A percentile compares a stretch with the other conserved stretches of the same genome.
Evolutionary conservation across 2,329 filamentous ascomycete genomes (phyloP).

Genomic region (Penicillium hordei): DNA sequence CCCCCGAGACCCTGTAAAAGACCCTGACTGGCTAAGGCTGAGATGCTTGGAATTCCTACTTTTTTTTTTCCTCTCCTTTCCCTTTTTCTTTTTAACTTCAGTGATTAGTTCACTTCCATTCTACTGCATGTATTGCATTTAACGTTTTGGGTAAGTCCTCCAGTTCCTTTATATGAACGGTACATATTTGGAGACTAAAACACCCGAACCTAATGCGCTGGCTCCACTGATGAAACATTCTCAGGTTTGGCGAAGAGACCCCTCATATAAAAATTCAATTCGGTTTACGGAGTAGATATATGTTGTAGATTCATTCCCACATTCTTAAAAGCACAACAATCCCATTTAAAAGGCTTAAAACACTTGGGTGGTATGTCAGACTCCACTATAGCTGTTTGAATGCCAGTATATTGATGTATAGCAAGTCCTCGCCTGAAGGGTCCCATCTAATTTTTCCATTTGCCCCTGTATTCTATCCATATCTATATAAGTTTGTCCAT

Average conservation of each 20-base stretch:
- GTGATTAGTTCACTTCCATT: neutral
- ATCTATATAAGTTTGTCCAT: neutral
- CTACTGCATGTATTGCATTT: neutral
- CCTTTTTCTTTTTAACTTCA: neutral
- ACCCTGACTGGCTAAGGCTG: neutral
- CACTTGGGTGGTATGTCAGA: neutral
- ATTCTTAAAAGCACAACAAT: slow-evolving; percentile 14
- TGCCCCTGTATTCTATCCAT: neutral
- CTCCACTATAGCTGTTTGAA: neutral
- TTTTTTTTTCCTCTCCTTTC: neutral
- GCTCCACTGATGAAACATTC: slow-evolving; percentile 22
- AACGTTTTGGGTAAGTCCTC: slow-evolving; percentile 6
- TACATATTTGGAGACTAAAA: neutral
- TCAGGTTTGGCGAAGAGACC: slow-evolving; percentile 13
- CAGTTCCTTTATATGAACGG: neutral
- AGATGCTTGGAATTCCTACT: neutral
- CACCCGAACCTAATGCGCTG: slow-evolving; percentile 20
- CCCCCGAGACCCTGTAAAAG: neutral
- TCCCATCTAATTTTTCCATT: neutral
- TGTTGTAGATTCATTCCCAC: slow-evolving; percentile 16
- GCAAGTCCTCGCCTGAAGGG: neutral
- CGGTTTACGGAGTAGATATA: neutral
- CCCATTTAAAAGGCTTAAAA: slow-evolving; percentile 1
- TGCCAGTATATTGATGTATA: neutral
- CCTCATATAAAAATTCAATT: neutral